These are phyloP conservation scores for Cryphonectria radicalis DNA, from an alignment of 2,329 filamentous ascomycete genomes.

Conservation along the genomic window DNA sequence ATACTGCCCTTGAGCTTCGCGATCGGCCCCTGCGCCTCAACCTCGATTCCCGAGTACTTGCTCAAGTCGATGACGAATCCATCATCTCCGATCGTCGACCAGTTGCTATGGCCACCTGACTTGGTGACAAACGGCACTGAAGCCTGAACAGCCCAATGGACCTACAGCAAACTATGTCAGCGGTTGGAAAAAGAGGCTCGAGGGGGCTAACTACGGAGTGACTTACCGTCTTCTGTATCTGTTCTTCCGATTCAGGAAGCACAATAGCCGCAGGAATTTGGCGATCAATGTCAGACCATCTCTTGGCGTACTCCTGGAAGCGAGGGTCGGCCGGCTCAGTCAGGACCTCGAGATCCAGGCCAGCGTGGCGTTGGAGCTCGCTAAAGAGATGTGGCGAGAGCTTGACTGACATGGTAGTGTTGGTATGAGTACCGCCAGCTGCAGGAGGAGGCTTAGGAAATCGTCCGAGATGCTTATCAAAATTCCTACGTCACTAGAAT, in stretches of 20 bases:
- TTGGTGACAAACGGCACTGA: slow-evolving; percentile 21
- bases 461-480: no score
- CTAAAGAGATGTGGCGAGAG: not conserved
- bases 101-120: slow-evolving; percentile 23
- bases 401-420: not conserved
- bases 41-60: slow-evolving; percentile 14
- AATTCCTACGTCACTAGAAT: no score
- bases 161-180: not conserved
- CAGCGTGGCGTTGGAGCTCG: slow-evolving; percentile 11
- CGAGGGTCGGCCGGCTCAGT: not conserved
- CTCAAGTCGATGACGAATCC: slow-evolving; percentile 18
- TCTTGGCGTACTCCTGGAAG: slow-evolving; percentile 15
- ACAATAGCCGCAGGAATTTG: slow-evolving; percentile 13
- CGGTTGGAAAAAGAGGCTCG: not conserved
- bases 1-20: slow-evolving; percentile 29
- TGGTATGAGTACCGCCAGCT: not conserved
- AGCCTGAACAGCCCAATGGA: slow-evolving; percentile 13
- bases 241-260: slow-evolving; percentile 18
- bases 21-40: not conserved
- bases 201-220: not conserved
- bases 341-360: slow-evolving; percentile 10
- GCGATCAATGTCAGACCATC: slow-evolving; percentile 23
- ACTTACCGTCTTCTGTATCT: slow-evolving; percentile 18
- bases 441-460: no score
- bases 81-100: slow-evolving; percentile 15